These are phyloP conservation scores for Aaosphaeria pasadenensis DNA, from an alignment of 2,329 filamentous ascomycete genomes.

Conservation along the genomic window DNA sequence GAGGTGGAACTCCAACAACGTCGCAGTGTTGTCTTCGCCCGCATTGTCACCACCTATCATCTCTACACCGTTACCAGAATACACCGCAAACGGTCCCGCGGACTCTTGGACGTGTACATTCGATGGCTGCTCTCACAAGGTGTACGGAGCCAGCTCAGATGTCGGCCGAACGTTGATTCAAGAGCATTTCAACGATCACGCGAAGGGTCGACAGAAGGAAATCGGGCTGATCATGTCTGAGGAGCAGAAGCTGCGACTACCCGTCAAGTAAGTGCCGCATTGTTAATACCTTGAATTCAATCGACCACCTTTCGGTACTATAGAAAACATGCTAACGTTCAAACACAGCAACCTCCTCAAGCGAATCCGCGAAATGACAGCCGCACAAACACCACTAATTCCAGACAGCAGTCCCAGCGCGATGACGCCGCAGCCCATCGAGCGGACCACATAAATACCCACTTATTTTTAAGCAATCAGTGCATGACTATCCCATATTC, in stretches of 20 bases:
- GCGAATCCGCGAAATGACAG: constrained; percentile 43
- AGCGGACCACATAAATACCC: no score
- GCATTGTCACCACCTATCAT: constrained; percentile 18
- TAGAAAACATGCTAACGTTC: no score
- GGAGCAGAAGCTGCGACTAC: constrained; percentile 36
- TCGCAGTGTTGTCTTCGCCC: constrained; percentile 6
- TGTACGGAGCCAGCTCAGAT: constrained; percentile 59
- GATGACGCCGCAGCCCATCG: no score
- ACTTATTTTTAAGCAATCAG: no score
- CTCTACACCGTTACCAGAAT: constrained; percentile 31
- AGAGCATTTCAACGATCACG: constrained; percentile 61
- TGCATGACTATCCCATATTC: no score
- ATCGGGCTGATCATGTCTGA: constrained; percentile 56
- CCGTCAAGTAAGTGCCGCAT: constrained; percentile 32
- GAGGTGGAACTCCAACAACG: constrained; percentile 15
- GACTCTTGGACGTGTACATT: constrained; percentile 66
- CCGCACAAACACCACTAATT: constrained; percentile 26
- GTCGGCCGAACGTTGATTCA: constrained; percentile 57
- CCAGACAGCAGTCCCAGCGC: constrained; percentile 1
- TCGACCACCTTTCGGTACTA: no score
- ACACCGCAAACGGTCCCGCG: constrained; percentile 50
- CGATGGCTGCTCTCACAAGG: constrained; percentile 61
- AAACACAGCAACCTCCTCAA: constrained; percentile 44
- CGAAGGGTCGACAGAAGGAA: constrained; percentile 52
- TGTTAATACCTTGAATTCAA: no score